Percentiles rank a stretch among this genome's conserved stretches.
Conservation (phyloP, 805 yeast genomes). For the Hanseniaspora jakobsenii region DNA sequence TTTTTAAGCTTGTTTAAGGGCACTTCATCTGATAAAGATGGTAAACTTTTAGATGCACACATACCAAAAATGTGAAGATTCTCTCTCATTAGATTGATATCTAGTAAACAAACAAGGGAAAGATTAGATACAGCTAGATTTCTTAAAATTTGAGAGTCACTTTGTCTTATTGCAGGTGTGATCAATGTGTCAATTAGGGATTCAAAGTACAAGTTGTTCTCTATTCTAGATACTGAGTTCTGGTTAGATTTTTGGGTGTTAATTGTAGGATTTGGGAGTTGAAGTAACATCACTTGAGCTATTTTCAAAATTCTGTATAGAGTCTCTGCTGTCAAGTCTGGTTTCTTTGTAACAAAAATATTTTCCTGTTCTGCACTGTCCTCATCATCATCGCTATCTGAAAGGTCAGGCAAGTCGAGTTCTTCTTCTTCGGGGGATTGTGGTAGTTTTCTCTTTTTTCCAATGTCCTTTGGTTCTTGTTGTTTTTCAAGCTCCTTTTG, state of each 20-base stretch:
- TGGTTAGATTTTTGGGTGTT: constrained; percentile 62
- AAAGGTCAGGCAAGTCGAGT: constrained; percentile 16
- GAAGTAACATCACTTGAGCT: constrained; percentile 31
- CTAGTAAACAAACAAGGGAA: constrained; percentile 68
- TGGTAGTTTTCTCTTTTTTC: constrained; percentile 12
- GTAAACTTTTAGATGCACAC: constrained; percentile 56
- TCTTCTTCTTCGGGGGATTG: constrained; percentile 23
- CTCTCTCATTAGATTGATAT: constrained; percentile 50
- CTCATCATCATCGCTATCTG: constrained; percentile 19
- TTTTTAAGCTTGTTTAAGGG: background rate
- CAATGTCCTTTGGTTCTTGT: constrained; percentile 19
- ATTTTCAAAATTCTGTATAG: constrained; percentile 22
- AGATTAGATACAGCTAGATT: constrained; percentile 61
- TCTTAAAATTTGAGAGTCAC: constrained; percentile 38
- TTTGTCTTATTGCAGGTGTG: constrained; percentile 60
- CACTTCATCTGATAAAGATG: constrained; percentile 27
- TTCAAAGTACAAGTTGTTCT: constrained; percentile 46
- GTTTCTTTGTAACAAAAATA: constrained; percentile 21
- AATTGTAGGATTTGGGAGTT: constrained; percentile 44
- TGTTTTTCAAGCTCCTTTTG: background rate
- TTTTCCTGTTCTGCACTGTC: constrained; percentile 21
- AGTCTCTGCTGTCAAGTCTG: constrained; percentile 17
- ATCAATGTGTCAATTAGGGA: constrained; percentile 67
- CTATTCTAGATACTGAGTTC: constrained; percentile 50
- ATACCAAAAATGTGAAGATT: constrained; percentile 56